Percentiles rank a stretch among this genome's conserved stretches.
These are phyloP conservation scores for Trypanosoma avium DNA, from an alignment of 208 protist species.

Conservation along the genomic window DNA sequence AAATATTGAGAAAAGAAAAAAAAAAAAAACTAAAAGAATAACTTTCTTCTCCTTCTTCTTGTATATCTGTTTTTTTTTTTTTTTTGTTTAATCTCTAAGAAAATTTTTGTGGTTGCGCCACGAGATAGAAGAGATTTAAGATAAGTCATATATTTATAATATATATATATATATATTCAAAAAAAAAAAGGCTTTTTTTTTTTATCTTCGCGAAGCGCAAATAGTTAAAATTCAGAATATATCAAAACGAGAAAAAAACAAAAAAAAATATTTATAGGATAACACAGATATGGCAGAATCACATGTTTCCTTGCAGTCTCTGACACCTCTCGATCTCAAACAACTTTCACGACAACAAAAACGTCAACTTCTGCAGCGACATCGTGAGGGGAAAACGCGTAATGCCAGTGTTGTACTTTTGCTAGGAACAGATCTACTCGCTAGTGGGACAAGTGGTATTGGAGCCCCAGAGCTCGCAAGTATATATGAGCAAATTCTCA, in stretches of 20 bases:
- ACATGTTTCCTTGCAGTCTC: conserved; percentile 35
- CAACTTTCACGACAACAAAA: conserved; percentile 67
- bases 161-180: too few relatives aligned
- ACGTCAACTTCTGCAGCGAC: conserved; percentile 52
- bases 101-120: not conserved
- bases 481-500: conserved; percentile 78
- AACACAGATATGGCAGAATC: conserved; percentile 14
- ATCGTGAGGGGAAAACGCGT: conserved; percentile 44
- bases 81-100: not conserved
- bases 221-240: not conserved
- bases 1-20: too few relatives aligned
- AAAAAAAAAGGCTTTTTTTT: not conserved
- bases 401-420: conserved; percentile 73
- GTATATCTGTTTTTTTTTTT: conserved; percentile 21
- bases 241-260: not conserved
- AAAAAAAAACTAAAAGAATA: too few relatives aligned
- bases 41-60: not conserved
- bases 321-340: conserved; percentile 77
- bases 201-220: not conserved
- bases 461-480: conserved; percentile 50
- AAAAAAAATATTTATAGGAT: not conserved
- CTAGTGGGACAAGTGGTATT: conserved; percentile 54
- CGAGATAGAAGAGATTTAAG: not conserved
- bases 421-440: conserved; percentile 73
- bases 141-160: too few relatives aligned